Conservation (phyloP, 768 basidiomycete genomes). For the Lyophyllum semitale region DNA sequence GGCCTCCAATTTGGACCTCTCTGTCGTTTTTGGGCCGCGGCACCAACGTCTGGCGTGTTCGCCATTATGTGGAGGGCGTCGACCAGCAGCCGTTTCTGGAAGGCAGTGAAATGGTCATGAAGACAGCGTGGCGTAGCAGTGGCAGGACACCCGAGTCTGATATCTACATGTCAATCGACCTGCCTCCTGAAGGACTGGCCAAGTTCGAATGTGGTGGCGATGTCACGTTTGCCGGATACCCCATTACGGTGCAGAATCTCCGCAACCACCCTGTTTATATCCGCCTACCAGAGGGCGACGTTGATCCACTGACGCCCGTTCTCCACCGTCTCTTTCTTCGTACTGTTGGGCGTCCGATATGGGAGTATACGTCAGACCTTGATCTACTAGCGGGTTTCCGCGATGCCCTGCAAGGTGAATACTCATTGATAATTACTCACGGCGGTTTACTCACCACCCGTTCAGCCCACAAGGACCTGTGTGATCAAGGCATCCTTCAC, state of each 20-base stretch:
- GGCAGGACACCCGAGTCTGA: slow-evolving; percentile 12
- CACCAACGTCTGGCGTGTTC: slow-evolving; percentile 18
- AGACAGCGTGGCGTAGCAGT: slow-evolving; percentile 18
- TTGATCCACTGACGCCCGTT: slow-evolving; percentile 2
- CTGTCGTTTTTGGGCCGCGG: slow-evolving; percentile 17
- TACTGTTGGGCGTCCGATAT: slow-evolving; percentile 19
- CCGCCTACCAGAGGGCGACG: background rate
- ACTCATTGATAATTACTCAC: background rate
- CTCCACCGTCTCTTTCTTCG: slow-evolving; percentile 19
- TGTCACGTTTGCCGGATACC: slow-evolving; percentile 4
- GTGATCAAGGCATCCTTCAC: slow-evolving; percentile 27
- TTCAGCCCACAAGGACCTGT: slow-evolving; percentile 22
- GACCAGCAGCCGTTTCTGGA: background rate
- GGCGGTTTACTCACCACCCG: background rate
- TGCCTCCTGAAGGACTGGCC: slow-evolving; percentile 15
- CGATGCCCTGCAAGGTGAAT: slow-evolving; percentile 18
- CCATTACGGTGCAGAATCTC: slow-evolving; percentile 1
- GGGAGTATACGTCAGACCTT: slow-evolving; percentile 17
- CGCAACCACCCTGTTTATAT: slow-evolving; percentile 1
- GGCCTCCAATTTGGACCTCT: slow-evolving; percentile 19
- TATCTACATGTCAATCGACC: slow-evolving; percentile 16
- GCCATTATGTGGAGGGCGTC: background rate
- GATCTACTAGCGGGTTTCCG: slow-evolving; percentile 18
- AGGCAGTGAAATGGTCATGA: slow-evolving; percentile 8
- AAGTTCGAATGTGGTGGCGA: slow-evolving; percentile 17